phyloP scores from a whole-genome alignment of 2,329 filamentous ascomycete species.

The Xylariales sp. region DNA sequence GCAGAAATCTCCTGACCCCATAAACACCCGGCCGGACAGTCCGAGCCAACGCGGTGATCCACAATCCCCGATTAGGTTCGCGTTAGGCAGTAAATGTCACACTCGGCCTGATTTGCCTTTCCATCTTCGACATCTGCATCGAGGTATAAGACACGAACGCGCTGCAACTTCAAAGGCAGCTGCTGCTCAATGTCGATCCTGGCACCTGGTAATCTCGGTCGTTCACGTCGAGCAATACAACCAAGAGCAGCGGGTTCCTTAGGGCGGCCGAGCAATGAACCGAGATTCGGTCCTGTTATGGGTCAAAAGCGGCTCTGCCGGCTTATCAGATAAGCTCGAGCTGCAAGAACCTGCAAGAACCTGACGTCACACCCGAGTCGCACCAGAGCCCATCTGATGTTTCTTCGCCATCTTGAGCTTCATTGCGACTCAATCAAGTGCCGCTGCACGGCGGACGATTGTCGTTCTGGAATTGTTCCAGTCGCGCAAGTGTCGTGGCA shows the following conservation, averaged over 20 bases:
- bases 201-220: constrained; percentile 4
- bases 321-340: constrained; percentile 3
- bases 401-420: too few relatives aligned
- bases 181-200: neutral
- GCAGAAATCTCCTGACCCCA: too few relatives aligned
- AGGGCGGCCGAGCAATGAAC: constrained; percentile 11
- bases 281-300: constrained; percentile 14
- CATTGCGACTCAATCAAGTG: too few relatives aligned
- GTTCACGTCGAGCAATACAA: constrained; percentile 6
- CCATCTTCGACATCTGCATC: too few relatives aligned
- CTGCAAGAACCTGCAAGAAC: neutral
- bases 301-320: constrained; percentile 10
- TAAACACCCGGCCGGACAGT: neutral
- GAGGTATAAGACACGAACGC: neutral
- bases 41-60: neutral
- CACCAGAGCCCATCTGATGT: too few relatives aligned
- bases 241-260: constrained; percentile 1
- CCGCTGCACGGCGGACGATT: too few relatives aligned
- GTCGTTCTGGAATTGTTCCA: too few relatives aligned
- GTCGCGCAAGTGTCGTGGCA: too few relatives aligned
- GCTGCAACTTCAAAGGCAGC: neutral
- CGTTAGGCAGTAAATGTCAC: too few relatives aligned
- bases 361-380: neutral
- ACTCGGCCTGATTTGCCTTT: too few relatives aligned
- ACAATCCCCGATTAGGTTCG: neutral